Conservation (phyloP, 345 rosid species). For the Citrus cavaleriei region DNA sequence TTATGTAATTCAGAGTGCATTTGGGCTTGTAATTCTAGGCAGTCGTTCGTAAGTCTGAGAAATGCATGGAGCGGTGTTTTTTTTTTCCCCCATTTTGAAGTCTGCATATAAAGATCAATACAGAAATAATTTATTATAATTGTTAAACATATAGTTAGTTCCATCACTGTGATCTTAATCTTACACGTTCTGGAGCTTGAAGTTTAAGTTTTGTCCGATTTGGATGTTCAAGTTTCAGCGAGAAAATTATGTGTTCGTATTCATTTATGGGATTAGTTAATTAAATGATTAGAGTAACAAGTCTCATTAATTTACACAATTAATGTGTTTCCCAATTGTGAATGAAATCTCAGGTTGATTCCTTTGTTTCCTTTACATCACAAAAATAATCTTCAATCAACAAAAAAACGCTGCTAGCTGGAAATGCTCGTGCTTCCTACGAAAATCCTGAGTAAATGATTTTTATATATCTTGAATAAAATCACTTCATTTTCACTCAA, state of each 20-base stretch:
- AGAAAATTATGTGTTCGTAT: not conserved
- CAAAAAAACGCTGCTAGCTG: not conserved
- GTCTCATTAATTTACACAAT: too few species aligned
- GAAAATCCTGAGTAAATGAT: not conserved
- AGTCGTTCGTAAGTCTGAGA: too few species aligned
- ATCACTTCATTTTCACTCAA: slow-evolving; percentile 4
- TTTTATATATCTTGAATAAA: not conserved
- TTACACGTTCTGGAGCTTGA: not conserved
- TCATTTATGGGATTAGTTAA: not conserved
- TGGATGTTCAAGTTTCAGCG: not conserved
- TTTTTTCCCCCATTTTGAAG: too few species aligned
- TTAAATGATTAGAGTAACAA: too few species aligned
- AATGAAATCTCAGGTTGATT: slow-evolving; percentile 5
- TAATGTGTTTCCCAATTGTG: not conserved
- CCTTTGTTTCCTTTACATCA: not conserved
- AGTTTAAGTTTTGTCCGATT: not conserved
- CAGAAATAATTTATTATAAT: too few species aligned
- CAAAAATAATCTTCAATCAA: not conserved
- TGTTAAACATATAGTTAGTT: too few species aligned
- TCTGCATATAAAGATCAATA: too few species aligned
- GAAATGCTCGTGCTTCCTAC: not conserved
- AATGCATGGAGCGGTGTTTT: too few species aligned
- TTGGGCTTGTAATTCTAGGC: too few species aligned
- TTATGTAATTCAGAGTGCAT: too few species aligned
- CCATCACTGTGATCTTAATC: too few species aligned